These are phyloP conservation scores for Cryptosporidium felis DNA, from an alignment of 169 alveolate species.

Conservation along the genomic window DNA sequence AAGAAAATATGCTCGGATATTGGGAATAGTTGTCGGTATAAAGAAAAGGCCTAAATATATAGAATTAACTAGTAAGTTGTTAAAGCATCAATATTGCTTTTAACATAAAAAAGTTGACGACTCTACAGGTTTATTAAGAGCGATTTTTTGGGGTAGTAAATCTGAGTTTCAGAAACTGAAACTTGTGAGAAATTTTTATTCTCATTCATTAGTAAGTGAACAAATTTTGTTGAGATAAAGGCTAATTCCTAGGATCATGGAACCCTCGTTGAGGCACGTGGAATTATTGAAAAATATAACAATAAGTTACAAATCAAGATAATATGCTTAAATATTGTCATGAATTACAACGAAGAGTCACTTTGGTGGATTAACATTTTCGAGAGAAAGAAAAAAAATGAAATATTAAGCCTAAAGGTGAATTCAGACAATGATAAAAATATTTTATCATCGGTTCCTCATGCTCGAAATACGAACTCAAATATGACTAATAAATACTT, in stretches of 20 bases:
- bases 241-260: constrained; percentile 8
- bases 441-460: no score
- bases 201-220: constrained; percentile 21
- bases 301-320: constrained; percentile 35
- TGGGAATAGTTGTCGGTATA: constrained; percentile 17
- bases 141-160: constrained; percentile 39
- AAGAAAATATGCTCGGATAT: constrained; percentile 15
- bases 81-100: not conserved
- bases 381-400: not conserved
- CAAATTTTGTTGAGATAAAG: not conserved
- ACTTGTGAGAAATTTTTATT: constrained; percentile 9
- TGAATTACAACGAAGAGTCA: constrained; percentile 15
- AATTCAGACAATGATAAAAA: no score
- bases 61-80: constrained; percentile 53
- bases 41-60: constrained; percentile 34
- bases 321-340: not conserved
- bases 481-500: no score
- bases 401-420: not conserved
- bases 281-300: constrained; percentile 30
- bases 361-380: constrained; percentile 53
- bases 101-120: constrained; percentile 22
- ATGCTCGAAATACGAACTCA: no score
- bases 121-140: constrained; percentile 48
- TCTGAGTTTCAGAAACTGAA: not conserved
- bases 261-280: constrained; percentile 44